Percentiles rank a stretch among this genome's conserved stretches.
Conservation (phyloP, 2,329 filamentous ascomycete genomes). For the Simplicillium sp. region DNA sequence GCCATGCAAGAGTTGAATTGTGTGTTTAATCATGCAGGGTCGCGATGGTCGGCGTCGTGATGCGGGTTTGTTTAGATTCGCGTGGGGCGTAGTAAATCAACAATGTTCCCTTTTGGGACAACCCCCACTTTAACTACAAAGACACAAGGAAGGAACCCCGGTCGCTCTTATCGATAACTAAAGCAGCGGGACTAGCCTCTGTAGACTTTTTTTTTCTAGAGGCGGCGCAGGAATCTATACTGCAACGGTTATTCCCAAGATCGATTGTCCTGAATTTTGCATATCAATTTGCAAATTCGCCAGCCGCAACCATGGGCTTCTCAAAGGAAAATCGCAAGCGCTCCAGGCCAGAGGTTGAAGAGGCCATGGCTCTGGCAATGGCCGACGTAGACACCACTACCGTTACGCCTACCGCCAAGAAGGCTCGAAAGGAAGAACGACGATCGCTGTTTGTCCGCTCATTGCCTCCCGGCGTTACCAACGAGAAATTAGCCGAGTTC, state of each 20-base stretch:
- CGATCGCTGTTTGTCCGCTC: constrained; percentile 85
- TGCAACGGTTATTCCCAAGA: no score
- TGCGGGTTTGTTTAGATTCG: constrained; percentile 7
- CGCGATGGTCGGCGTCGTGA: constrained; percentile 3
- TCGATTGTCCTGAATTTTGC: background rate
- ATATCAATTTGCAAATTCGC: background rate
- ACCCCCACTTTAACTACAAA: constrained; percentile 23
- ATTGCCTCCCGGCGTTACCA: constrained; percentile 68
- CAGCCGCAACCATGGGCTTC: constrained; percentile 15
- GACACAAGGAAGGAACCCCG: constrained; percentile 17
- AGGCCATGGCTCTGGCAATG: constrained; percentile 16
- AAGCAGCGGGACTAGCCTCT: constrained; percentile 5
- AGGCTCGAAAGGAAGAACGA: constrained; percentile 48
- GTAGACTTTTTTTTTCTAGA: constrained; percentile 14
- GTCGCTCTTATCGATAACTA: background rate
- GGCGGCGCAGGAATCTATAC: background rate
- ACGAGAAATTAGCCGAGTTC: constrained; percentile 72
- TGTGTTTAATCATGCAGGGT: background rate
- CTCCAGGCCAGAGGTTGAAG: constrained; percentile 21
- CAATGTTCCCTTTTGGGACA: constrained; percentile 17
- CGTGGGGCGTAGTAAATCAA: constrained; percentile 16
- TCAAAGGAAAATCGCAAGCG: constrained; percentile 24
- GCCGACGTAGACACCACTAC: constrained; percentile 21
- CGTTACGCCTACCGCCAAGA: constrained; percentile 33
- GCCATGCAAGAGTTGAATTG: background rate